Percentiles rank a stretch among this genome's conserved stretches.
Conservation (phyloP, 2,329 filamentous ascomycete genomes). For the Ophiostoma quercus region DNA sequence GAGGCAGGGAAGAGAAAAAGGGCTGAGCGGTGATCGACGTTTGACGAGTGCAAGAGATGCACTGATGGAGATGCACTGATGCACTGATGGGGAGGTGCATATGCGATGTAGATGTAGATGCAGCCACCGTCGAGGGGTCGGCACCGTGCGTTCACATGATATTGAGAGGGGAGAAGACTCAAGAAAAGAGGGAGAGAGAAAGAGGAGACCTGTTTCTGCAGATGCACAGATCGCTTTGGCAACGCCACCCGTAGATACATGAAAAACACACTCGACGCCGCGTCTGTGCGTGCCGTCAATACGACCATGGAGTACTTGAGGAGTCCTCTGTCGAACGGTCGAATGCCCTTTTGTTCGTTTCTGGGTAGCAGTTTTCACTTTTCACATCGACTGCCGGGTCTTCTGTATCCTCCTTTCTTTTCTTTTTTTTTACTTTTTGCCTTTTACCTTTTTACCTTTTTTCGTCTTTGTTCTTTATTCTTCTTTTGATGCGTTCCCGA, state of each 20-base stretch:
- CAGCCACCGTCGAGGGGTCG: no score
- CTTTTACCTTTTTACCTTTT: no score
- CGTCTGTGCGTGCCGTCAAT: conserved; percentile 6
- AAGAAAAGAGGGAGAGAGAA: background rate
- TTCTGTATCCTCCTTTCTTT: background rate
- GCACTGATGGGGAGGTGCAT: background rate
- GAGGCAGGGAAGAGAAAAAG: background rate
- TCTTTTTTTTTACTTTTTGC: background rate
- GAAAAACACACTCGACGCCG: background rate
- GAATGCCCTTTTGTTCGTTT: background rate
- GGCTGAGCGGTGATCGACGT: background rate
- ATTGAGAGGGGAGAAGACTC: background rate
- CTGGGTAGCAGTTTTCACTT: background rate
- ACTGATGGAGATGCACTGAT: background rate
- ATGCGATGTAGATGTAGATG: background rate
- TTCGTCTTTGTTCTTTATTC: background rate
- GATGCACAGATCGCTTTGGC: conserved; percentile 3
- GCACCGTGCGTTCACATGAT: background rate
- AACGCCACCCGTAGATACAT: conserved; percentile 6
- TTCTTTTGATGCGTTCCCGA: background rate
- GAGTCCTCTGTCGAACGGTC: background rate
- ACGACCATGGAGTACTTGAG: background rate
- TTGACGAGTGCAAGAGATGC: background rate
- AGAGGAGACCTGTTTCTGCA: background rate
- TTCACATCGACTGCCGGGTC: background rate